Base-by-base conservation (phyloP, 352 stramenopile genomes). In the Aphanomyces invadans region DNA sequence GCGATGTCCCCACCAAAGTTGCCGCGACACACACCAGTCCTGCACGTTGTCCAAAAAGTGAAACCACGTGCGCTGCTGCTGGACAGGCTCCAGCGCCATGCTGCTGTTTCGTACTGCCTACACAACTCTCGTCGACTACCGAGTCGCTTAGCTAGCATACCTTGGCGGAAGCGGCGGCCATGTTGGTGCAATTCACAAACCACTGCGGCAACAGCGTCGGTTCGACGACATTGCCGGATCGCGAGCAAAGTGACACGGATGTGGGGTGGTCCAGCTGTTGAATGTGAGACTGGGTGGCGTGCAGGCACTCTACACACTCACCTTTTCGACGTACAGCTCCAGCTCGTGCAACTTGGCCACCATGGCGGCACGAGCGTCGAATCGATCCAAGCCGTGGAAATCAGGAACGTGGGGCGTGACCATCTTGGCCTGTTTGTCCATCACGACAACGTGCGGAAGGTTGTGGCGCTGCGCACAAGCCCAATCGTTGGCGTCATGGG, bases 1-100 rank as follows among this genome's bases (percentile, higher is more conserved):
- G 49, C 97, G 96, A 76, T 99, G 97, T 28, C 97, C 97, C 97
- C 97, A 99, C 97, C 97, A 99, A 1, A 99, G 84, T 76, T 99
- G 97, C 17, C 97, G 90, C 73, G 91, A 98, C 49, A 99, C 83
- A 69, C 97, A 99, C 97, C 97, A 99, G 78, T 99, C 96, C 29
- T 96, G 89, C 71, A 99, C 99, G 74, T 99, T 99, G 65, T 99
- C 96, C 25, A 99, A 76, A 82, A 97, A 99, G 68, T 91, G 89
- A 74, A 97, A 99, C 95, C 95, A 99, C 44, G 95, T 99, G 71
- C 88, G 79, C 23, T 72, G 69, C 69, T 99, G 95, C 28, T 90
- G 84, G 51, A 88, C 83, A 10, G 97, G 97, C 70, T 98, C 73
- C 61, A 99, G 98, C 38, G 82, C 85, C 62, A 99, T 86, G 4